These are phyloP conservation scores for Tetracladium marchalianum DNA, from an alignment of 495 filamentous ascomycete species.

Conservation along the genomic window DNA sequence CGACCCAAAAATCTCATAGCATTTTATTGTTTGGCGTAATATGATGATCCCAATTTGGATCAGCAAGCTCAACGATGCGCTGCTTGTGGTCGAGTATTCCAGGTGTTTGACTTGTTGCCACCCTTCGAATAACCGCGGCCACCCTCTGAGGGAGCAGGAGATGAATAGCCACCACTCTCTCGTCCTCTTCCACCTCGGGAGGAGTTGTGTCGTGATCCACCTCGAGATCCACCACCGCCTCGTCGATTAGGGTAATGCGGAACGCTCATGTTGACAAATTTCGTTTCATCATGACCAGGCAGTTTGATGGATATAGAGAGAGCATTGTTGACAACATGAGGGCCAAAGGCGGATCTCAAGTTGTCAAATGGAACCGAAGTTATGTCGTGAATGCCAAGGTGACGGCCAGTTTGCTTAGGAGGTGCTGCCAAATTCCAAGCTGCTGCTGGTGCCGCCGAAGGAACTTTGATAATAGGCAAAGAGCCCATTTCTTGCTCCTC, in stretches of 20 bases:
- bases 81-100: too few species aligned
- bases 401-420: not conserved
- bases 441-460: conserved; percentile 44
- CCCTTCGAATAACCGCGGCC: not conserved
- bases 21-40: too few species aligned
- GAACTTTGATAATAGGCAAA: conserved; percentile 57
- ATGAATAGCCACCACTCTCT: conserved; percentile 15
- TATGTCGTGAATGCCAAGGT: conserved; percentile 6
- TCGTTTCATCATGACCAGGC: conserved; percentile 31
- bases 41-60: too few species aligned
- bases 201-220: conserved; percentile 20
- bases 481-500: conserved; percentile 77
- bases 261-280: conserved; percentile 28
- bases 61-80: too few species aligned
- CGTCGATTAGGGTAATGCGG: conserved; percentile 34
- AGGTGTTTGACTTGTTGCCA: not conserved
- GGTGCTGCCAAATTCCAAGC: conserved; percentile 27
- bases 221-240: conserved; percentile 28
- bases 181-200: conserved; percentile 15
- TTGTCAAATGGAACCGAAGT: conserved; percentile 1
- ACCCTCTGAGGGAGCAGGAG: not conserved
- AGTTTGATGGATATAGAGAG: conserved; percentile 32
- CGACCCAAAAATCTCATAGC: too few species aligned
- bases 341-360: not conserved
- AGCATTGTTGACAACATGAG: conserved; percentile 21